Conservation (phyloP, 352 stramenopile genomes). For the Pythium plurisporium region DNA sequence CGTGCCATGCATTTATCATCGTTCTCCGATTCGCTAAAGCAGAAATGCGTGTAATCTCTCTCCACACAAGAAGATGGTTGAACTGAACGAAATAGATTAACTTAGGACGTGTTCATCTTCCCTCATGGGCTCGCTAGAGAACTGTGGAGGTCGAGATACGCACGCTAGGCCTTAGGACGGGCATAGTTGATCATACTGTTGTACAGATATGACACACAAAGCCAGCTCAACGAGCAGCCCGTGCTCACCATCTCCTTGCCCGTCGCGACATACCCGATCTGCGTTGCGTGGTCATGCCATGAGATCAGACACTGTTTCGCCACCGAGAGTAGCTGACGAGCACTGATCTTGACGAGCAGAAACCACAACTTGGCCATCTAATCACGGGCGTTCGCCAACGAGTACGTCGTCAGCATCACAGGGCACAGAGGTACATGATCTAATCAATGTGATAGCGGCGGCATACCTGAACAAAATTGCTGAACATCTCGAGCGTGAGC, state of each 20-base stretch:
- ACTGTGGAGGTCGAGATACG: no score
- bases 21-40: no score
- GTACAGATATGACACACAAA: conserved; percentile 58
- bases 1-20: no score
- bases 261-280: conserved; percentile 63
- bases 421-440: no score
- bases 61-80: no score
- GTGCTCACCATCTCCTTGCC: conserved; percentile 64
- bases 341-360: conserved; percentile 71
- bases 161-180: conserved; percentile 12
- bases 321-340: conserved; percentile 58
- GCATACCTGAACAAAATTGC: conserved; percentile 71
- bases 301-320: conserved; percentile 60
- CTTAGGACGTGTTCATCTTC: no score
- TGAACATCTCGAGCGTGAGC: conserved; percentile 58
- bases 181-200: conserved; percentile 39
- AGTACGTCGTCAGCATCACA: no score
- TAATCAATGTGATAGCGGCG: no score
- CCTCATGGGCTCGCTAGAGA: no score
- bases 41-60: no score
- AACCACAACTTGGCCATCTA: conserved; percentile 83
- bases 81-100: no score
- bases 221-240: conserved; percentile 56
- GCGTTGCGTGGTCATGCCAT: conserved; percentile 67
- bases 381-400: no score